Conservation (phyloP, 1,139 yeast genomes). For the Debaryomyces singareniensis region DNA sequence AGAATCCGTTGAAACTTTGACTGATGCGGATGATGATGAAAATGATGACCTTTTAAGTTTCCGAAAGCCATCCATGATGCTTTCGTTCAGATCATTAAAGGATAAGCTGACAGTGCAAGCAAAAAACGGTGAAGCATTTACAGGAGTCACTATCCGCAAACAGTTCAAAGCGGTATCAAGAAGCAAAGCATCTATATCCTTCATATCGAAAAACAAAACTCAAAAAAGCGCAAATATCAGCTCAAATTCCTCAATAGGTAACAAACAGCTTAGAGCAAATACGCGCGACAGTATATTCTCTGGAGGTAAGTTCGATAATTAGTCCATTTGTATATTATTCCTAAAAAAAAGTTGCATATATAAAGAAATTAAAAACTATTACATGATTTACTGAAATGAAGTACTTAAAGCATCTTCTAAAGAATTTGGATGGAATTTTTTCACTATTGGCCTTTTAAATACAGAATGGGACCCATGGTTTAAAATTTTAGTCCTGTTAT, state of each 20-base stretch:
- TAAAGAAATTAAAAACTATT: background rate
- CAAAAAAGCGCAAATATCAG: too few species aligned
- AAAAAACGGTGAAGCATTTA: slow-evolving; percentile 34
- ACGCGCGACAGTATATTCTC: too few species aligned
- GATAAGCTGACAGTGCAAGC: slow-evolving; percentile 26
- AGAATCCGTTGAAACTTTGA: too few species aligned
- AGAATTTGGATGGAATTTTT: slow-evolving; percentile 25
- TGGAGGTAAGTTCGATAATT: too few species aligned
- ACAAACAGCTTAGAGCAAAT: too few species aligned
- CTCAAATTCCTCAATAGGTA: too few species aligned
- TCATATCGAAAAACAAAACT: slow-evolving; percentile 33
- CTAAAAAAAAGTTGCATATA: too few species aligned
- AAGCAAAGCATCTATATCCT: slow-evolving; percentile 54
- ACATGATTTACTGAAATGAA: too few species aligned
- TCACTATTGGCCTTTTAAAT: slow-evolving; percentile 34
- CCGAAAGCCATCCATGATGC: slow-evolving; percentile 44
- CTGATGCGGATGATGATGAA: slow-evolving; percentile 16
- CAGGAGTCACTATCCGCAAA: slow-evolving; percentile 53
- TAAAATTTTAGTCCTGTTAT: slow-evolving; percentile 36
- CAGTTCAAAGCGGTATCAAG: slow-evolving; percentile 54
- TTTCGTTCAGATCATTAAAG: slow-evolving; percentile 37
- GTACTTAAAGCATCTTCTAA: slow-evolving; percentile 27
- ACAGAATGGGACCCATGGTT: slow-evolving; percentile 38
- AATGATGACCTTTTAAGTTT: slow-evolving; percentile 31
- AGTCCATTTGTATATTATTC: too few species aligned